phyloP scores from a whole-genome alignment of 306 rosid species.

The Prunus davidiana region DNA sequence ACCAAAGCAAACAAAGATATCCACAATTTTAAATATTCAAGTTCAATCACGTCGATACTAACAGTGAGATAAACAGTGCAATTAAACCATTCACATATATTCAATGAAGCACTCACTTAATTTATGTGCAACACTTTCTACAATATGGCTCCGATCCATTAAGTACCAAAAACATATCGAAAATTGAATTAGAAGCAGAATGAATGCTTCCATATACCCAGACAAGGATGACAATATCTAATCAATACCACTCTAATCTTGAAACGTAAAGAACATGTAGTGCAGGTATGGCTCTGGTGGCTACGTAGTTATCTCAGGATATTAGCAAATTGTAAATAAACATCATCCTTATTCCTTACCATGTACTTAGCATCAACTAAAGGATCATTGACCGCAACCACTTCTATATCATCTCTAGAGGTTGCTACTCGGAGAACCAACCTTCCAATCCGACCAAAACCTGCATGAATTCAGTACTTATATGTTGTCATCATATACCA shows the following conservation, averaged over 20 bases:
- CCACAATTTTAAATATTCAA: background rate
- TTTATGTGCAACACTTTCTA: background rate
- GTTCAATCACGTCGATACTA: background rate
- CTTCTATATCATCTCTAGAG: conserved; percentile 84
- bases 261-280: background rate
- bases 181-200: too few relatives aligned
- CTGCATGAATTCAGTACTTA: conserved; percentile 39
- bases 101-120: background rate
- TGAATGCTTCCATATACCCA: background rate
- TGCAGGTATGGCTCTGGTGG: background rate
- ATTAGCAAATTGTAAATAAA: background rate
- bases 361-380: conserved; percentile 87
- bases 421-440: conserved; percentile 84
- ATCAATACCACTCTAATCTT: too few relatives aligned
- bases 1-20: background rate
- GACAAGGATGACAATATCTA: background rate
- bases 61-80: background rate
- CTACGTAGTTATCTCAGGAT: background rate
- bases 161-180: background rate
- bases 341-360: conserved; percentile 43
- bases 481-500: background rate
- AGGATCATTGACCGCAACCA: conserved; percentile 92
- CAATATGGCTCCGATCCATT: background rate
- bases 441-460: conserved; percentile 98
- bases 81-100: background rate